Evolutionary conservation across 2,329 filamentous ascomycete species (phyloP).

Genomic region (Stemphylium vesicarium): DNA sequence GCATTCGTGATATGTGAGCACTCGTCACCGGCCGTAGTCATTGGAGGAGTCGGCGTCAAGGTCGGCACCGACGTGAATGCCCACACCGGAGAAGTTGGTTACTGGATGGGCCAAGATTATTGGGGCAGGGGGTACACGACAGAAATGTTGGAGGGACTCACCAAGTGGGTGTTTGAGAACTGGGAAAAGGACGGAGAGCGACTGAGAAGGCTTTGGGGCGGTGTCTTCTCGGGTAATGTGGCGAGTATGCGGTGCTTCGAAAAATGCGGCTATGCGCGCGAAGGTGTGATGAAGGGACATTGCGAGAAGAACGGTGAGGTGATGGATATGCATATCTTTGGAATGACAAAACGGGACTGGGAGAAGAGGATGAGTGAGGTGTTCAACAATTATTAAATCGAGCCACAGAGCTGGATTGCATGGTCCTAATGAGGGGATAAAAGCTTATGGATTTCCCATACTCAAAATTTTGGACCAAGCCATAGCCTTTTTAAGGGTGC

Average conservation of each 20-base stretch:
- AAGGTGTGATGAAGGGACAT: constrained; percentile 46
- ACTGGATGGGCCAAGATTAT: constrained; percentile 49
- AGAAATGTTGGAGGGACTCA: constrained; percentile 42
- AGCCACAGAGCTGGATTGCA: neutral
- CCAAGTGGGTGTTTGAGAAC: constrained; percentile 43
- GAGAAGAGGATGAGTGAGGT: constrained; percentile 13
- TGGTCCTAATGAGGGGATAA: too few relatives aligned
- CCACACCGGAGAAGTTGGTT: constrained; percentile 51
- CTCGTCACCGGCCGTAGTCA: constrained; percentile 21
- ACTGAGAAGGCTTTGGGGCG: constrained; percentile 39
- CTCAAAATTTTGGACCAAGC: too few relatives aligned
- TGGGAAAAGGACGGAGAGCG: constrained; percentile 31
- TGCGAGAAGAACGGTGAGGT: constrained; percentile 46
- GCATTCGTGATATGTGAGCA: constrained; percentile 29
- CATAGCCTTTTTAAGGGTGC: neutral
- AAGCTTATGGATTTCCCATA: too few relatives aligned
- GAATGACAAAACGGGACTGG: constrained; percentile 44
- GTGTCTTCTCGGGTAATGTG: constrained; percentile 40
- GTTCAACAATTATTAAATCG: neutral
- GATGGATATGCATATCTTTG: constrained; percentile 43
- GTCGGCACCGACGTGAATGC: constrained; percentile 44
- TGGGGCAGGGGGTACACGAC: constrained; percentile 47
- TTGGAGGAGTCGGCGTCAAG: constrained; percentile 50
- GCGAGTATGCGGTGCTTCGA: constrained; percentile 47
- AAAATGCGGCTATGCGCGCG: constrained; percentile 48